Evolutionary conservation across 768 basidiomycete species (phyloP).

Genomic region (Calocera viscosa): DNA sequence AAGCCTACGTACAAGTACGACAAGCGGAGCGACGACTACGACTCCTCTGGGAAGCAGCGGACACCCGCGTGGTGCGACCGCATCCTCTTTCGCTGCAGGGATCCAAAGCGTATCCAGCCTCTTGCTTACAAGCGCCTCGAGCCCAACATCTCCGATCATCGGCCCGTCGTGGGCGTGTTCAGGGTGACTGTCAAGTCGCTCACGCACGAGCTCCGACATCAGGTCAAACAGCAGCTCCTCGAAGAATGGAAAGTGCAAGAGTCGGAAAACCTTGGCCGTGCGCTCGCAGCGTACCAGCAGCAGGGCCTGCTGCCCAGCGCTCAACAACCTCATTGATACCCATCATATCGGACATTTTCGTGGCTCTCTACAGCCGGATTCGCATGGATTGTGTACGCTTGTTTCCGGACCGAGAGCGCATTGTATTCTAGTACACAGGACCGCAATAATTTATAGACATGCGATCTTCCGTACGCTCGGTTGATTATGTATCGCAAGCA

Average conservation of each 20-base stretch:
- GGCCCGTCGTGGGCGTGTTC: slow-evolving; percentile 76
- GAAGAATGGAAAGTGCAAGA: slow-evolving; percentile 30
- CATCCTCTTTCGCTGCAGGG: slow-evolving; percentile 56
- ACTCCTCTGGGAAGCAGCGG: slow-evolving; percentile 77
- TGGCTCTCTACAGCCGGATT: neutral
- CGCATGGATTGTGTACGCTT: neutral
- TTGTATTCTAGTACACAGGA: neutral
- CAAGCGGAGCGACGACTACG: slow-evolving; percentile 60
- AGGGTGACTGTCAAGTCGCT: slow-evolving; percentile 61
- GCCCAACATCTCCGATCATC: slow-evolving; percentile 77
- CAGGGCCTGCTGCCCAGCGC: neutral
- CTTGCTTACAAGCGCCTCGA: slow-evolving; percentile 74
- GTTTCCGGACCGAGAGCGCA: neutral
- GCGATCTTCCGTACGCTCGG: no score
- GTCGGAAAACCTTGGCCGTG: slow-evolving; percentile 5
- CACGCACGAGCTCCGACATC: slow-evolving; percentile 42
- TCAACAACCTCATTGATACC: neutral
- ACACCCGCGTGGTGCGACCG: slow-evolving; percentile 96
- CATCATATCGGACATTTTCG: neutral
- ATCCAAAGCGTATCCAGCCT: slow-evolving; percentile 43
- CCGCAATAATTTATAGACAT: neutral
- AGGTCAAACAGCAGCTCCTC: slow-evolving; percentile 45
- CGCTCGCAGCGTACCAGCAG: slow-evolving; percentile 11
- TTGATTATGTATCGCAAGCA: no score
- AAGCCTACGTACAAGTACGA: slow-evolving; percentile 94